Conservation (phyloP, 345 rosid genomes). For the Chamaenerion angustifolium region DNA sequence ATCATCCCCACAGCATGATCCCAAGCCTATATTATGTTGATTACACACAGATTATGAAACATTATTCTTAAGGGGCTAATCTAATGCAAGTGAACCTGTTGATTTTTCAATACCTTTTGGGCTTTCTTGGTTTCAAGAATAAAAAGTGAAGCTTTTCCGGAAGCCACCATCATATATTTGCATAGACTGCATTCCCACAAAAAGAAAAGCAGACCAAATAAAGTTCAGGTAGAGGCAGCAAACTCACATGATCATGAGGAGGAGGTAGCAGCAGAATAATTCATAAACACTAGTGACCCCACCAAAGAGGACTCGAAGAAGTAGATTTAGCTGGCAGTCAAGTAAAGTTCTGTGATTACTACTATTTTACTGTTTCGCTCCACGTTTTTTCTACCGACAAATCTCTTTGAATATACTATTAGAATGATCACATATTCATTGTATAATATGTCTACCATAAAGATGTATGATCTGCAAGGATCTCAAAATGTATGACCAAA, state of each 20-base stretch:
- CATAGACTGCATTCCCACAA: conserved; percentile 37
- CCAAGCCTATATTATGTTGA: conserved; percentile 45
- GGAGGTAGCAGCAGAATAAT: too few species aligned
- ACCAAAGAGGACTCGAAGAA: too few species aligned
- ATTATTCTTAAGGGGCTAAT: background rate
- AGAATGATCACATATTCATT: too few species aligned
- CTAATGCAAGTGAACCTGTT: background rate
- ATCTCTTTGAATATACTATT: too few species aligned
- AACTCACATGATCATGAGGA: too few species aligned
- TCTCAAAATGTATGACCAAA: background rate
- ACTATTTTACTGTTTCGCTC: too few species aligned
- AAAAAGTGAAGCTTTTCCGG: conserved; percentile 54
- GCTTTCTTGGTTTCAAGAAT: conserved; percentile 23
- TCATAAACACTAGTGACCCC: too few species aligned
- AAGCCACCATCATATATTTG: conserved; percentile 68
- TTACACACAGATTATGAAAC: too few species aligned
- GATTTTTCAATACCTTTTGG: conserved; percentile 26
- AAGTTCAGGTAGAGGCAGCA: background rate
- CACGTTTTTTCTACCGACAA: too few species aligned
- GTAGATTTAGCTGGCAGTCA: too few species aligned
- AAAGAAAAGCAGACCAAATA: conserved; percentile 1
- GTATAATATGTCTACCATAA: too few species aligned
- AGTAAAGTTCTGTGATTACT: too few species aligned
- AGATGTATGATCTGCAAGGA: background rate
- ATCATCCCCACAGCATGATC: conserved; percentile 91